phyloP scores from a whole-genome alignment of 306 rosid species.

The Trifolium subterraneum region DNA sequence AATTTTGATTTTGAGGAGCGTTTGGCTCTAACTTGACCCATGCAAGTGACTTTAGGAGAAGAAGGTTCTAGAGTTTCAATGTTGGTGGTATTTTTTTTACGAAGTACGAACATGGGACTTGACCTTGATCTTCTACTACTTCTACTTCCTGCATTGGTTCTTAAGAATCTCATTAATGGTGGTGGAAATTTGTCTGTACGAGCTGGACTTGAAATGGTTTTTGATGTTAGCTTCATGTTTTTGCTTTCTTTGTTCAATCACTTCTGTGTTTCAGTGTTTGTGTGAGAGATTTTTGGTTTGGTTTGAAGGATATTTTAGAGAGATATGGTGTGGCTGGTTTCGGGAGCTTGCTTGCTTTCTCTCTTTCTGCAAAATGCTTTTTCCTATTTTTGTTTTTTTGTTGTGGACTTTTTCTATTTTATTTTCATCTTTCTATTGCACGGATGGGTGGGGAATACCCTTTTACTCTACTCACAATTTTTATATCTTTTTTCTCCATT shows the following conservation, averaged over 20 bases:
- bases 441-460: conserved; percentile 66
- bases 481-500: too few species aligned
- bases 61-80: conserved; percentile 90
- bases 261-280: background rate
- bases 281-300: conserved; percentile 10
- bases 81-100: conserved; percentile 60
- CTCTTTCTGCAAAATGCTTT: conserved; percentile 37
- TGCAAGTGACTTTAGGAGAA: conserved; percentile 97
- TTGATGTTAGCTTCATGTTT: conserved; percentile 68
- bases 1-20: conserved; percentile 57
- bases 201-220: conserved; percentile 83
- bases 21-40: conserved; percentile 86
- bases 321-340: conserved; percentile 30
- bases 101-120: conserved; percentile 84
- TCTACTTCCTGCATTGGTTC: conserved; percentile 74
- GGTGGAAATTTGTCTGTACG: conserved; percentile 89
- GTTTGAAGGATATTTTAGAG: background rate
- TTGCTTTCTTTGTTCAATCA: background rate
- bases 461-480: conserved; percentile 38
- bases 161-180: conserved; percentile 87
- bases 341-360: conserved; percentile 11
- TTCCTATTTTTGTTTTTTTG: conserved; percentile 37
- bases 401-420: conserved; percentile 19
- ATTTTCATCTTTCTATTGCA: conserved; percentile 51
- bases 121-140: conserved; percentile 76